Percentiles rank a stretch among this genome's conserved stretches.
Conservation (phyloP, 2,329 filamentous ascomycete genomes). For the Elsinoe batatas region DNA sequence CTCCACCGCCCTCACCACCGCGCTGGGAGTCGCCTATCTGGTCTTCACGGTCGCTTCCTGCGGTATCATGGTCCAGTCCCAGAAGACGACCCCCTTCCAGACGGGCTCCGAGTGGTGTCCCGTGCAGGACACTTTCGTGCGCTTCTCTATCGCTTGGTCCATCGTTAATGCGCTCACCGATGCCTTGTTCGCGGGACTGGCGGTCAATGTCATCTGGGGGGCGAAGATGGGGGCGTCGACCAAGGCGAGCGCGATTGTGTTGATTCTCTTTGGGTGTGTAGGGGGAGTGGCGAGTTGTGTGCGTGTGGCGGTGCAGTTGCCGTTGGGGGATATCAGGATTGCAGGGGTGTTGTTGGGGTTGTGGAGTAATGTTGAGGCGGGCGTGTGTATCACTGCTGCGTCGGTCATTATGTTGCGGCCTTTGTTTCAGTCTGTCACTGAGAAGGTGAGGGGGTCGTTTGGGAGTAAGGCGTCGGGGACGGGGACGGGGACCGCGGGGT, state of each 20-base stretch:
- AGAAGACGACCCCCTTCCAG: conserved; percentile 18
- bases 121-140: conserved; percentile 21
- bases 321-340: conserved; percentile 32
- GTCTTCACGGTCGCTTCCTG: conserved; percentile 18
- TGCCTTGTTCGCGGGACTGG: conserved; percentile 24
- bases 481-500: background rate
- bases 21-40: conserved; percentile 36
- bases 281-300: conserved; percentile 2
- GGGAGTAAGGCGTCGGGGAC: background rate
- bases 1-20: conserved; percentile 40
- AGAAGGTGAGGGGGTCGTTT: conserved; percentile 10
- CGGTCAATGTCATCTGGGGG: conserved; percentile 32
- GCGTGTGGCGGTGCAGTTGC: conserved; percentile 16
- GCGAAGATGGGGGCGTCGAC: conserved; percentile 34
- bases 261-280: conserved; percentile 25
- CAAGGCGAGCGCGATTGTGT: conserved; percentile 24
- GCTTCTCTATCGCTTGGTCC: conserved; percentile 27
- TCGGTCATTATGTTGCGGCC: conserved; percentile 18
- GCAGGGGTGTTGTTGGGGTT: conserved; percentile 11
- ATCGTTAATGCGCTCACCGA: conserved; percentile 26
- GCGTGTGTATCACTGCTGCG: conserved; percentile 17
- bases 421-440: conserved; percentile 17
- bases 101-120: conserved; percentile 29
- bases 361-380: conserved; percentile 15
- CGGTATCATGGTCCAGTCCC: conserved; percentile 11